These are phyloP conservation scores for Alliaria petiolata DNA, from an alignment of 345 rosid species.

Conservation along the genomic window DNA sequence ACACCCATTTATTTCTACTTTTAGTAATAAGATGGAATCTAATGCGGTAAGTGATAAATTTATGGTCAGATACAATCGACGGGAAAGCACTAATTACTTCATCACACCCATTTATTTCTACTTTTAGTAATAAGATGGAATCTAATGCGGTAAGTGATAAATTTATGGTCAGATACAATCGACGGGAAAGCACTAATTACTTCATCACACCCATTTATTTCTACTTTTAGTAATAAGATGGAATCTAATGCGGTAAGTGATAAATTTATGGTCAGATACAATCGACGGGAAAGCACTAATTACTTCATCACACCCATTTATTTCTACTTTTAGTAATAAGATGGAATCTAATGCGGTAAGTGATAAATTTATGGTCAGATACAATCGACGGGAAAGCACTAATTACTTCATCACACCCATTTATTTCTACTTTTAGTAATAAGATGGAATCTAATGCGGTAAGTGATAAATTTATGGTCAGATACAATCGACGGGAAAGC, in stretches of 20 bases:
- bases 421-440: not conserved
- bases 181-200: not conserved
- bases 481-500: not conserved
- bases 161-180: not conserved
- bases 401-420: constrained; percentile 2
- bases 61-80: not conserved
- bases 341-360: not conserved
- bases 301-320: not conserved
- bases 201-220: not conserved
- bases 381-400: not conserved
- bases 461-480: not conserved
- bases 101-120: not conserved
- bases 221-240: not conserved
- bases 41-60: not conserved
- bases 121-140: not conserved
- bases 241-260: not conserved
- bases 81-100: not conserved
- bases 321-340: not conserved
- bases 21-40: not conserved
- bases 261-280: not conserved
- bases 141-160: not conserved
- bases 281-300: not conserved
- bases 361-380: not conserved
- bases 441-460: not conserved
- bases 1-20: not conserved